Evolutionary conservation across 352 stramenopile genomes (phyloP).

Genomic region (Peronospora farinosa): DNA sequence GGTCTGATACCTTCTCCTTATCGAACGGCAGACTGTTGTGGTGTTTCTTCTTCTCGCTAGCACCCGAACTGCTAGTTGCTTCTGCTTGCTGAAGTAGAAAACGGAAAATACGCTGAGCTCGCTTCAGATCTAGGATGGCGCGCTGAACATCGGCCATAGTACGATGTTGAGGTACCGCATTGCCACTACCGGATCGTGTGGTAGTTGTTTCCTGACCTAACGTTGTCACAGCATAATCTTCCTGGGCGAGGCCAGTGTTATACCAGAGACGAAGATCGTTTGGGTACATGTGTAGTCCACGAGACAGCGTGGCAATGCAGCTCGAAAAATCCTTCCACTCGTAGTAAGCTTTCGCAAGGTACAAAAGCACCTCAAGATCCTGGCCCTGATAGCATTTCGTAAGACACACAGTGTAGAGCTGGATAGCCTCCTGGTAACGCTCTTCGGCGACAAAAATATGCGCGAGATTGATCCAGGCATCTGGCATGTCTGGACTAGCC

Average conservation of each 20-base stretch:
- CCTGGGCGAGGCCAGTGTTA: conserved; percentile 78
- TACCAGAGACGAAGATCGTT: conserved; percentile 82
- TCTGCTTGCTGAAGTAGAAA: conserved; percentile 74
- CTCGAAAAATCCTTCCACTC: conserved; percentile 86
- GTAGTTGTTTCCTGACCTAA: conserved; percentile 63
- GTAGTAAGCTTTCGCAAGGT: conserved; percentile 86
- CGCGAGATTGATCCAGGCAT: conserved; percentile 95
- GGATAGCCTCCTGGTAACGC: conserved; percentile 92
- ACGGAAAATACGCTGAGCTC: conserved; percentile 76
- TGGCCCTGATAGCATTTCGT: conserved; percentile 87
- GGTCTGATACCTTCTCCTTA: conserved; percentile 82
- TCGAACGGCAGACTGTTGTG: conserved; percentile 60
- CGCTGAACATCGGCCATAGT: conserved; percentile 86
- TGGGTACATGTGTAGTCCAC: conserved; percentile 69
- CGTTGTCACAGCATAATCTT: conserved; percentile 83
- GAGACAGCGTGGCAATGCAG: conserved; percentile 79
- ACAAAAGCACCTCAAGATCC: conserved; percentile 74
- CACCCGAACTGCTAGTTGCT: conserved; percentile 13
- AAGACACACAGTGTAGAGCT: conserved; percentile 92
- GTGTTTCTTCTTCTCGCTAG: conserved; percentile 54
- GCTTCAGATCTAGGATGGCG: conserved; percentile 81
- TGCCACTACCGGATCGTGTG: conserved; percentile 31
- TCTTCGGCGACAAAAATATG: conserved; percentile 96
- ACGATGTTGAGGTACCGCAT: conserved; percentile 42
- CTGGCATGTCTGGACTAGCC: conserved; percentile 92